phyloP scores from a whole-genome alignment of 1,284 basidiomycete species.

The Pyrrhoderma noxium region DNA sequence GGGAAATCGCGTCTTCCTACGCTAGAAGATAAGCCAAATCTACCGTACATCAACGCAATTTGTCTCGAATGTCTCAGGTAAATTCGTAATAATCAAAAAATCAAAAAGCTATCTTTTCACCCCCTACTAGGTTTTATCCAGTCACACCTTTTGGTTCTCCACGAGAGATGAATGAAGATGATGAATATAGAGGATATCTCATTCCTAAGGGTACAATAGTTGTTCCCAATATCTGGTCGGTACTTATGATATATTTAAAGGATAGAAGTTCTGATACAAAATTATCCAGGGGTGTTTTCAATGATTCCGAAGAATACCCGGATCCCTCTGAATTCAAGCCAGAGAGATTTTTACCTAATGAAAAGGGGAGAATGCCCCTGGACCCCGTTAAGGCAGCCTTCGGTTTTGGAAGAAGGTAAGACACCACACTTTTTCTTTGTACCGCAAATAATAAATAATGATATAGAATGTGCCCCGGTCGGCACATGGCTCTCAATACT shows the following conservation, averaged over 20 bases:
- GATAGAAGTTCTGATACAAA: too few species aligned
- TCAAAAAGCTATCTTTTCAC: not conserved
- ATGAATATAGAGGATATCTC: conserved; percentile 18
- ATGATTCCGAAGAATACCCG: conserved; percentile 12
- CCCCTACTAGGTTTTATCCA: not conserved
- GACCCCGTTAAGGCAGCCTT: not conserved
- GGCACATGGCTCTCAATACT: not conserved
- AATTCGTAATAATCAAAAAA: not conserved
- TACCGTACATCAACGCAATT: conserved; percentile 24
- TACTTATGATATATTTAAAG: not conserved
- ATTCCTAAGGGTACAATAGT: conserved; percentile 20
- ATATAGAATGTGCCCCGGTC: not conserved
- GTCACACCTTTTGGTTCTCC: conserved; percentile 1
- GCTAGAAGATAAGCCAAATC: conserved; percentile 18
- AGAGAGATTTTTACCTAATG: conserved; percentile 14
- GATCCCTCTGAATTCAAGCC: conserved; percentile 19
- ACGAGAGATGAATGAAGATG: conserved; percentile 15
- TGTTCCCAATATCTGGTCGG: conserved; percentile 21
- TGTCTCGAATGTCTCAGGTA: conserved; percentile 20
- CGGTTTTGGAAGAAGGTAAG: not conserved
- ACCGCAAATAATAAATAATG: not conserved
- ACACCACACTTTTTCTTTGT: not conserved
- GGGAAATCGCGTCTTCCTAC: conserved; percentile 21
- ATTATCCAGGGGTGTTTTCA: not conserved
- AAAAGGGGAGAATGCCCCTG: not conserved